Evolutionary conservation across 1,284 basidiomycete genomes (phyloP).

Genomic region (Boletus subluridellus): DNA sequence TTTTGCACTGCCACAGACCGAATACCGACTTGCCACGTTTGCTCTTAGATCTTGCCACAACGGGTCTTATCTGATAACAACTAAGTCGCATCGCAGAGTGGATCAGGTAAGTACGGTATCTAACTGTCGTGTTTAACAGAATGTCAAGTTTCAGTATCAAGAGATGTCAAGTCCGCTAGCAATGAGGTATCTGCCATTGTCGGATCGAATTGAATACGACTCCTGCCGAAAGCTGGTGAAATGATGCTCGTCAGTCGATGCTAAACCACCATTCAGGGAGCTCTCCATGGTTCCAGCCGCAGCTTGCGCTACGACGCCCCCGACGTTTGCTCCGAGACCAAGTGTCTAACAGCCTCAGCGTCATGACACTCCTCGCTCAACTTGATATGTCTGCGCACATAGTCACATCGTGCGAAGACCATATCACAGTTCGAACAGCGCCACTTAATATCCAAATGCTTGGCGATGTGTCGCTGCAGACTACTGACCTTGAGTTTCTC

Average conservation of each 20-base stretch:
- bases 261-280: not conserved
- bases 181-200: not conserved
- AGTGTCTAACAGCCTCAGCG: not conserved
- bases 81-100: not conserved
- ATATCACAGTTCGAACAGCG: slow-evolving; percentile 11
- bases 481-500: slow-evolving; percentile 16
- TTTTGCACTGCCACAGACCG: slow-evolving; percentile 18
- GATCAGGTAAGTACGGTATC: not conserved
- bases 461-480: slow-evolving; percentile 14
- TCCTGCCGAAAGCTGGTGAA: not conserved
- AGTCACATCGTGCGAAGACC: slow-evolving; percentile 13
- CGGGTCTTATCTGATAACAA: slow-evolving; percentile 7
- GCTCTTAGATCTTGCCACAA: not conserved
- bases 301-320: not conserved
- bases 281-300: not conserved
- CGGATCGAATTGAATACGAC: not conserved
- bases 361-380: slow-evolving; percentile 6
- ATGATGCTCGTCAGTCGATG: not conserved
- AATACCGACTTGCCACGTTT: slow-evolving; percentile 18
- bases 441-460: slow-evolving; percentile 16
- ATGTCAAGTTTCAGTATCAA: not conserved
- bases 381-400: slow-evolving; percentile 14
- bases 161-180: not conserved
- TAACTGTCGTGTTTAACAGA: not conserved
- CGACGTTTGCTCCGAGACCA: not conserved